Base-by-base conservation (phyloP, 345 rosid species). In the Gossypium mustelinum region DNA sequence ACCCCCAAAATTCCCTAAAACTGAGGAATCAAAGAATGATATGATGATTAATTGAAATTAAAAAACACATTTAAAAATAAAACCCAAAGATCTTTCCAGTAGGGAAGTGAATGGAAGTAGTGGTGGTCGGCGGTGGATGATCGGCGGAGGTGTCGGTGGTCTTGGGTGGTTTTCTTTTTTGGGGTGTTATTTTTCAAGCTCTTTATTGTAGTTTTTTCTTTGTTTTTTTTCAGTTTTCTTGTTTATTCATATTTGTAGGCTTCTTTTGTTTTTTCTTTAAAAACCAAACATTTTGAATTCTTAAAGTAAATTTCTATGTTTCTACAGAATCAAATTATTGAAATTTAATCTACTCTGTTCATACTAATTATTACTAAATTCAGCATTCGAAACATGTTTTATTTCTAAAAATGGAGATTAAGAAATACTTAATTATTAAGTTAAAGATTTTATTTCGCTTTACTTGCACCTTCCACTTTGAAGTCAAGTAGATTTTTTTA, bases 91-190 rank as follows among this genome's bases (percentile, higher is more conserved):
- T 50, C 54, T 50, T 17, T 14, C 6, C 14, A 50, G 54, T 14
- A 14, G 16, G 63, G 43, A 13, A 73, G 48, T 20, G 76, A 50
- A 6, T 27, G 72, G 63, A 0, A 7, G 56, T 34, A 5, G 56
- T 52, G 56, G 9, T 55, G 58, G 85, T 59, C 84, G 94, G 97
- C 84, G 80, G 94, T 34, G 39, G 39, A 34, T 34, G 39, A 34
- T 34, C 39, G 39, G 97, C 84, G 80, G 93, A 16, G 75, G 78
- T 18, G 76, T 75, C 65, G 72, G 63, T 65, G 22, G 70, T 41
- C 45, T 65, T n/a, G 27, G 70, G 70, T 43, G 70, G 70, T 18
- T 18, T 43, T 24, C 18, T 24, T 18, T 65, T 20, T 48, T 43
- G 72, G 75, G 73, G 74, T 75, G 72, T 34, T 34, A 34, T 34